Evolutionary conservation across 2,329 filamentous ascomycete species (phyloP).

Genomic region (Plenodomus tracheiphilus): DNA sequence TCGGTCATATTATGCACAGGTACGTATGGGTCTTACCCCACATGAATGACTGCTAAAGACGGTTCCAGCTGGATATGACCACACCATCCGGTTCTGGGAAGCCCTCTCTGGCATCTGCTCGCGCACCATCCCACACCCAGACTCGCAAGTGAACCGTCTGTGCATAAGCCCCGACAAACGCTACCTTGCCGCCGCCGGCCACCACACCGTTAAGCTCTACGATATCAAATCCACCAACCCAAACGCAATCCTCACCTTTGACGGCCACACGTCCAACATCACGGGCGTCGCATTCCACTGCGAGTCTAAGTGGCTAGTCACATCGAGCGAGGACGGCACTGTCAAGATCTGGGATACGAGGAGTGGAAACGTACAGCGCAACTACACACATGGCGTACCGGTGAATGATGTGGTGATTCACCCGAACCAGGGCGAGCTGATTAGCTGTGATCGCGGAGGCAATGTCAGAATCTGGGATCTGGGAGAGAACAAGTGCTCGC

Average conservation of each 20-base stretch:
- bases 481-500: slow-evolving; percentile 94
- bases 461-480: slow-evolving; percentile 96
- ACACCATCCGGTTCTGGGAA: slow-evolving; percentile 91
- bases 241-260: slow-evolving; percentile 88
- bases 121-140: slow-evolving; percentile 94
- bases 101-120: slow-evolving; percentile 97
- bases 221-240: slow-evolving; percentile 99
- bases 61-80: slow-evolving; percentile 68
- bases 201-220: slow-evolving; percentile 93
- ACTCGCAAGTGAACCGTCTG: slow-evolving; percentile 96
- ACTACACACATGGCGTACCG: slow-evolving; percentile 85
- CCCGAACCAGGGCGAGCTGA: slow-evolving; percentile 96
- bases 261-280: slow-evolving; percentile 93
- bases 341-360: slow-evolving; percentile 98
- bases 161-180: slow-evolving; percentile 99
- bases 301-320: slow-evolving; percentile 99
- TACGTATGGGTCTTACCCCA: slow-evolving; percentile 43
- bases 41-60: slow-evolving; percentile 27
- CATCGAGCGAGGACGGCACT: slow-evolving; percentile 92
- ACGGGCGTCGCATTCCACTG: slow-evolving; percentile 98
- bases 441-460: slow-evolving; percentile 90
- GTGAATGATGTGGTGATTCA: slow-evolving; percentile 99
- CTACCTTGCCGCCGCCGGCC: slow-evolving; percentile 79
- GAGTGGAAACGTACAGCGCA: slow-evolving; percentile 82
- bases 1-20: slow-evolving; percentile 70